Percentiles rank a stretch among this genome's conserved stretches.
phyloP scores from a whole-genome alignment of 257 asterid species.

The Solanum neorickii region DNA sequence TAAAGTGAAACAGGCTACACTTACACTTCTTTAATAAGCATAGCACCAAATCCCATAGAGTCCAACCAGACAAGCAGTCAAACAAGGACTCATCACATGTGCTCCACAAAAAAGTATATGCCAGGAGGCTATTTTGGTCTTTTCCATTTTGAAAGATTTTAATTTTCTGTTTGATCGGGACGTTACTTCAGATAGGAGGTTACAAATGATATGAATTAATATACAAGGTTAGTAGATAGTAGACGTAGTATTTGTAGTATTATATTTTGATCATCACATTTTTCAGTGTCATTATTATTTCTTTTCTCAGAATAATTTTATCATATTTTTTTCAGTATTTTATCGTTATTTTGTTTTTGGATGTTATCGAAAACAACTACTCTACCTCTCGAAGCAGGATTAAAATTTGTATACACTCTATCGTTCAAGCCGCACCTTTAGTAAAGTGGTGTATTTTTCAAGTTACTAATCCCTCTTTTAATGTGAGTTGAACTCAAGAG shows the following conservation, averaged over 20 bases:
- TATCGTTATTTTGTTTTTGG: too few relatives aligned
- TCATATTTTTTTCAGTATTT: neutral
- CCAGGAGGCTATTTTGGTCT: neutral
- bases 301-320: neutral
- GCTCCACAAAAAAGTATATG: neutral
- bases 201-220: neutral
- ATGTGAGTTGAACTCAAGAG: neutral
- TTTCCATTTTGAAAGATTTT: too few relatives aligned
- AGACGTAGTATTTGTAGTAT: too few relatives aligned
- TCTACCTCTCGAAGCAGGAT: too few relatives aligned
- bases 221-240: neutral
- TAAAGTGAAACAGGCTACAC: neutral
- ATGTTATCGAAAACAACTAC: neutral
- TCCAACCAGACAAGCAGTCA: constrained; percentile 26
- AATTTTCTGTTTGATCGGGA: too few relatives aligned
- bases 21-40: neutral
- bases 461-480: too few relatives aligned
- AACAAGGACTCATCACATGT: constrained; percentile 12
- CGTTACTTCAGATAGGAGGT: too few relatives aligned
- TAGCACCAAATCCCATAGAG: constrained; percentile 10
- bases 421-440: neutral
- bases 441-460: too few relatives aligned
- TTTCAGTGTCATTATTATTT: too few relatives aligned
- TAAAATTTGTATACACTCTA: too few relatives aligned
- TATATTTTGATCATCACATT: neutral